Percentiles rank a stretch among this genome's conserved stretches.
These are phyloP conservation scores for Tuber indicum DNA, from an alignment of 495 filamentous ascomycete genomes.

Conservation along the genomic window DNA sequence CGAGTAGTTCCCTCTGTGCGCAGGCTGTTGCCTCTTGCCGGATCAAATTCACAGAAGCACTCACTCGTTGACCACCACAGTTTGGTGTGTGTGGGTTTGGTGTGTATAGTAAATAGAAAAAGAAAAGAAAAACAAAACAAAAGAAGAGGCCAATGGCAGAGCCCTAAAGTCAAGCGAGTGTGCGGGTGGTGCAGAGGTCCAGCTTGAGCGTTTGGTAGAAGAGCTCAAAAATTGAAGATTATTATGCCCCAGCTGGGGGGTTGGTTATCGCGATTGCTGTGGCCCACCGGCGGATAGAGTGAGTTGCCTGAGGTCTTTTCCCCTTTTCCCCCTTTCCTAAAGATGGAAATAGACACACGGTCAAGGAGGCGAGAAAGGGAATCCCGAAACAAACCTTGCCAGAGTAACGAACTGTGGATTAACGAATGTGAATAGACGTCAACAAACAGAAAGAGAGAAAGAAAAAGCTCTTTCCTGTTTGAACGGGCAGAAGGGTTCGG, in stretches of 20 bases:
- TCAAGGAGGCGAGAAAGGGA: slow-evolving; percentile 15
- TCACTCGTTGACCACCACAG: background rate
- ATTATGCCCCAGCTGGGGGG: background rate
- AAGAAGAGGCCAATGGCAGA: slow-evolving; percentile 25
- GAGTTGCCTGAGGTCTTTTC: slow-evolving; percentile 19
- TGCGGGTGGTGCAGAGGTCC: slow-evolving; percentile 23
- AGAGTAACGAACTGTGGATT: slow-evolving; percentile 21
- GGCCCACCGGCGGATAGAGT: slow-evolving; percentile 6
- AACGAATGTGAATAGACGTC: slow-evolving; percentile 44
- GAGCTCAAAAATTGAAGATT: slow-evolving; percentile 18
- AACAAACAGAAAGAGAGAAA: slow-evolving; percentile 49
- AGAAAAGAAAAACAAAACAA: slow-evolving; percentile 32
- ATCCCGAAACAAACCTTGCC: slow-evolving; percentile 30
- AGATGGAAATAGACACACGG: slow-evolving; percentile 27
- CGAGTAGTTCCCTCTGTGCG: slow-evolving; percentile 11
- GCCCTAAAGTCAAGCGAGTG: slow-evolving; percentile 24
- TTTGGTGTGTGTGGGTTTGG: slow-evolving; percentile 1
- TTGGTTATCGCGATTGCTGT: slow-evolving; percentile 15
- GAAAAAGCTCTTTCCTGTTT: slow-evolving; percentile 27
- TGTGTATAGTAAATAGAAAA: slow-evolving; percentile 28
- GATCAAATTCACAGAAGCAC: slow-evolving; percentile 9
- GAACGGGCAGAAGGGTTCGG: slow-evolving; percentile 40
- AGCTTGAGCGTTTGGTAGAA: slow-evolving; percentile 12
- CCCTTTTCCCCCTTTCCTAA: slow-evolving; percentile 31
- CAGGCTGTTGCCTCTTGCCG: slow-evolving; percentile 15